A percentile compares a stretch with the other conserved stretches of the same genome.
These are phyloP conservation scores for Skeletonema marinoi DNA, from an alignment of 108 stramenopile species.

Conservation along the genomic window DNA sequence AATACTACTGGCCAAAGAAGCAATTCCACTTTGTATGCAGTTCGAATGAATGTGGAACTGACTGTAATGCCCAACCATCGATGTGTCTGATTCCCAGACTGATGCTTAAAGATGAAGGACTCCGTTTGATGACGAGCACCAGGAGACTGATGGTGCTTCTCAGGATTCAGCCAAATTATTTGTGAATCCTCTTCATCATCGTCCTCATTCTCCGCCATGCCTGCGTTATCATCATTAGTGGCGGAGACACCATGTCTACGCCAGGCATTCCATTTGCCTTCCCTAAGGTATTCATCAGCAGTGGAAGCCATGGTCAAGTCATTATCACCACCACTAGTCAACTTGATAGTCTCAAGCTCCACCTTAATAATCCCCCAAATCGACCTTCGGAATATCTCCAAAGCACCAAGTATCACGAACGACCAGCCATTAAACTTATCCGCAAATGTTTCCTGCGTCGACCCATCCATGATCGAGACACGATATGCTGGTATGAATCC, in stretches of 20 bases:
- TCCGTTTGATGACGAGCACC: neutral
- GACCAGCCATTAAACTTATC: constrained; percentile 70
- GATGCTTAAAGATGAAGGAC: neutral
- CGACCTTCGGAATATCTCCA: constrained; percentile 75
- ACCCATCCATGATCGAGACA: constrained; percentile 57
- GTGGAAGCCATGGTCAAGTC: constrained; percentile 45
- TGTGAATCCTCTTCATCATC: neutral
- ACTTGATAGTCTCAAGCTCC: constrained; percentile 79
- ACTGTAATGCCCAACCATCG: constrained; percentile 3
- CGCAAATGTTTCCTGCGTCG: constrained; percentile 63
- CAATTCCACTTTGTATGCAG: constrained; percentile 59
- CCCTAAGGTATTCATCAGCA: constrained; percentile 36
- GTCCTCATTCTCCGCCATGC: neutral
- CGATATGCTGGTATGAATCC: constrained; percentile 85
- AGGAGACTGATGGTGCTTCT: neutral
- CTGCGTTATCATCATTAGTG: neutral
- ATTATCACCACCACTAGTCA: constrained; percentile 59
- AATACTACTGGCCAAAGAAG: constrained; percentile 61
- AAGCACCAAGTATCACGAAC: constrained; percentile 67
- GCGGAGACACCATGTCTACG: neutral
- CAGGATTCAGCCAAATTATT: neutral
- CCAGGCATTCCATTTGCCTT: constrained; percentile 21
- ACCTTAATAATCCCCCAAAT: constrained; percentile 85
- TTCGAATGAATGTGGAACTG: constrained; percentile 19
- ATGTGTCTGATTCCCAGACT: neutral